phyloP scores from a whole-genome alignment of 179 eudicot species.

The Sideroxylon spinosum region DNA sequence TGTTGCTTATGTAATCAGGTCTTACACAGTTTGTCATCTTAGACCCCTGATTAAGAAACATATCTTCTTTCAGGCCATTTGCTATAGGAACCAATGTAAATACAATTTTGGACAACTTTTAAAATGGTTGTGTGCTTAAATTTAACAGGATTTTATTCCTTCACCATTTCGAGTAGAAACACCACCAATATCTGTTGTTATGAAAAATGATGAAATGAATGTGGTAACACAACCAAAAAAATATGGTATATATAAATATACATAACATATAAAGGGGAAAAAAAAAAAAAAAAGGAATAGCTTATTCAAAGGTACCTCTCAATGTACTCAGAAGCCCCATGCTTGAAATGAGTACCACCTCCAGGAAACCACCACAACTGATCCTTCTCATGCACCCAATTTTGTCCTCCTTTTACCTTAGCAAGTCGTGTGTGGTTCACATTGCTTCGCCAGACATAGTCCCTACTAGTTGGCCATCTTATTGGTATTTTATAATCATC shows the following conservation, averaged over 20 bases:
- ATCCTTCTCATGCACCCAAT: slow-evolving; percentile 88
- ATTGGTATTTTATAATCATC: slow-evolving; percentile 86
- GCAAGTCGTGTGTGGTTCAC: slow-evolving; percentile 90
- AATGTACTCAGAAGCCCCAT: slow-evolving; percentile 90
- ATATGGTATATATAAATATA: background rate
- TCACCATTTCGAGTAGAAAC: background rate
- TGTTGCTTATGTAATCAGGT: background rate
- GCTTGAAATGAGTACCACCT: slow-evolving; percentile 98
- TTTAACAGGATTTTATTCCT: background rate
- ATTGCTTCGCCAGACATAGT: slow-evolving; percentile 91
- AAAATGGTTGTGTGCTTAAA: background rate
- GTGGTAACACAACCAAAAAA: background rate
- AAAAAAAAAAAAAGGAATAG: background rate
- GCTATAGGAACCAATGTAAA: background rate
- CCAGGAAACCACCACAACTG: slow-evolving; percentile 97
- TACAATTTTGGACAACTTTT: background rate
- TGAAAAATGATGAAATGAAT: background rate
- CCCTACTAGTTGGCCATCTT: slow-evolving; percentile 90
- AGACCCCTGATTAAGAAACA: background rate
- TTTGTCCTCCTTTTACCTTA: slow-evolving; percentile 96
- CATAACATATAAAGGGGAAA: background rate
- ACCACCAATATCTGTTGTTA: slow-evolving; percentile 1
- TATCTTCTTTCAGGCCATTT: background rate
- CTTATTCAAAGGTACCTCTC: slow-evolving; percentile 44
- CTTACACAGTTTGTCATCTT: background rate